Conservation (phyloP, 73 alveolate species). For the Paramecium bursaria region DNA sequence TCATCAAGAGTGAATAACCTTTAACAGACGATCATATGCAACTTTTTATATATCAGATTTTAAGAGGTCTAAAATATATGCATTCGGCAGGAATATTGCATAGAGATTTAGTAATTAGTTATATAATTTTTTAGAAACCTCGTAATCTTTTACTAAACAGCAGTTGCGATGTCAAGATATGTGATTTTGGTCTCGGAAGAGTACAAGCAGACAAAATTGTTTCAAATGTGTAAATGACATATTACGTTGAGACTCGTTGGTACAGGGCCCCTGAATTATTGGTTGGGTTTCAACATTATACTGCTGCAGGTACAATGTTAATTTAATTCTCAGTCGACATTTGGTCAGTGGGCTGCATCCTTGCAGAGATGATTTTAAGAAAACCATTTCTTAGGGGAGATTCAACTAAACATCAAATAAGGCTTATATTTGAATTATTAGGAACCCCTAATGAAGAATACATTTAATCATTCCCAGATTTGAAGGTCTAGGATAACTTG, state of each 20-base stretch:
- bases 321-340: constrained; percentile 49
- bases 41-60: constrained; percentile 79
- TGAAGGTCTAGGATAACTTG: constrained; percentile 12
- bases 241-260: constrained; percentile 64
- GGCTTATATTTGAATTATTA: constrained; percentile 43
- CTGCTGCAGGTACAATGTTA: constrained; percentile 63
- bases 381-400: constrained; percentile 67
- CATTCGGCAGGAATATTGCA: constrained; percentile 88
- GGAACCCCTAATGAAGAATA: constrained; percentile 58
- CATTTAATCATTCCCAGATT: constrained; percentile 58
- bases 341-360: constrained; percentile 70
- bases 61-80: constrained; percentile 84
- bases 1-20: constrained; percentile 75
- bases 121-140: constrained; percentile 53
- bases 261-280: constrained; percentile 70
- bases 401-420: constrained; percentile 39
- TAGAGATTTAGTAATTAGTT: constrained; percentile 67
- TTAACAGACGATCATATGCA: constrained; percentile 85
- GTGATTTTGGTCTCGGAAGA: constrained; percentile 69
- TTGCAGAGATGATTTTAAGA: constrained; percentile 58
- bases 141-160: constrained; percentile 59
- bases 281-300: constrained; percentile 39
- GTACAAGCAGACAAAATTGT: constrained; percentile 54
- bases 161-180: constrained; percentile 69
- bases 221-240: constrained; percentile 1